Conservation (phyloP, 257 asterid species). For the Fraxinus americana region DNA sequence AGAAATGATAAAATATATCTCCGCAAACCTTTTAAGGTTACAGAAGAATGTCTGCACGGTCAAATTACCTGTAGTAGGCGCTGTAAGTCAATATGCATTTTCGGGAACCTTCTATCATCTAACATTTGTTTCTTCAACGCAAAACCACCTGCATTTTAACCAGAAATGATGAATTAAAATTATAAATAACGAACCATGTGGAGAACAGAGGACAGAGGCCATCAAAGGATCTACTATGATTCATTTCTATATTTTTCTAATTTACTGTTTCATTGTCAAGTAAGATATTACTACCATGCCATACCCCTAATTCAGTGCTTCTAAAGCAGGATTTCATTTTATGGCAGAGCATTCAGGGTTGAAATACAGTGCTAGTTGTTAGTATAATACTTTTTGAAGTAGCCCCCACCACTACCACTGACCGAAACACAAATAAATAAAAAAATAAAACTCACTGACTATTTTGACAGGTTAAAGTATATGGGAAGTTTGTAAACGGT, state of each 20-base stretch:
- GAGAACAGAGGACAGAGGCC: constrained; percentile 1
- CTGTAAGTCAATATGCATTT: constrained; percentile 91
- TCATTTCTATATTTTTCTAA: neutral
- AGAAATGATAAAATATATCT: neutral
- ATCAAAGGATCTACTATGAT: neutral
- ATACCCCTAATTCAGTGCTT: neutral
- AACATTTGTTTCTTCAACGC: constrained; percentile 86
- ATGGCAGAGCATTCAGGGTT: neutral
- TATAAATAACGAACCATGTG: neutral
- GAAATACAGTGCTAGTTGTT: neutral
- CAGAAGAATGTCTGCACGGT: constrained; percentile 8
- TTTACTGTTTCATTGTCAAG: neutral
- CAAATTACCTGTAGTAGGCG: constrained; percentile 85
- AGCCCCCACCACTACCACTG: neutral
- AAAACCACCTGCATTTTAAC: constrained; percentile 69
- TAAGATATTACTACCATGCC: no score
- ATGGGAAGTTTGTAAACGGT: neutral
- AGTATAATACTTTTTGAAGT: neutral
- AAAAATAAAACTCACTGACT: neutral
- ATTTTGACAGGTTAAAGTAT: neutral
- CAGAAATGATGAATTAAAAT: neutral
- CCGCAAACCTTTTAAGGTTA: neutral
- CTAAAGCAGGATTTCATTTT: neutral
- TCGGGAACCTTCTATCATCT: constrained; percentile 85
- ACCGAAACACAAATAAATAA: neutral